Conservation (phyloP, 306 rosid species). For the Benincasa hispida region DNA sequence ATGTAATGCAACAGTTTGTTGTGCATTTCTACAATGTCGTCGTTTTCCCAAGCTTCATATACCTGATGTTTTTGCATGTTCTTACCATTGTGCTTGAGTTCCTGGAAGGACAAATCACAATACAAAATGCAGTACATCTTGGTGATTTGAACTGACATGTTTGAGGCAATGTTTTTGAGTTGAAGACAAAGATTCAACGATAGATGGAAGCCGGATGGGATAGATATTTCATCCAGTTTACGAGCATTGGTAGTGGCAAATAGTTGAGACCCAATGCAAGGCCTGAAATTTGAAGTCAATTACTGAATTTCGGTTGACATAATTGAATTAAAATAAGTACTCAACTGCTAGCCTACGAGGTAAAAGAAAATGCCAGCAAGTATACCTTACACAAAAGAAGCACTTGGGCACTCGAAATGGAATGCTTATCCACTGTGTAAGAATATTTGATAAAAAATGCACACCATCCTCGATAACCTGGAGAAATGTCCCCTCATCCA, state of each 20-base stretch:
- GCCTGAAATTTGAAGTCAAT: conserved; percentile 32
- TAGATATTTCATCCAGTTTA: conserved; percentile 17
- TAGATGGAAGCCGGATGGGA: conserved; percentile 27
- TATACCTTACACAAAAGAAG: conserved; percentile 52
- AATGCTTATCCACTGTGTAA: conserved; percentile 35
- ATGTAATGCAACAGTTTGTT: conserved; percentile 22
- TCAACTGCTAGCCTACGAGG: not conserved
- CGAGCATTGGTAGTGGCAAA: conserved; percentile 21
- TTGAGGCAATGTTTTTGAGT: conserved; percentile 25
- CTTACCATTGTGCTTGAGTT: conserved; percentile 1
- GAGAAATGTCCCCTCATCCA: conserved; percentile 11
- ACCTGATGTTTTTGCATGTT: not conserved
- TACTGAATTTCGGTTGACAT: not conserved
- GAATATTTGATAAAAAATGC: conserved; percentile 15
- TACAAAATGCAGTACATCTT: conserved; percentile 43
- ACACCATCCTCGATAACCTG: conserved; percentile 21
- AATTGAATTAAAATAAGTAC: not conserved
- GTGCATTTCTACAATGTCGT: conserved; percentile 30
- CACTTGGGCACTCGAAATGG: conserved; percentile 36
- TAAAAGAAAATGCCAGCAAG: not conserved
- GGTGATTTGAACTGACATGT: conserved; percentile 9
- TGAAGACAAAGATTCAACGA: conserved; percentile 48
- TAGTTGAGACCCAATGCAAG: conserved; percentile 36
- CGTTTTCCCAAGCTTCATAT: conserved; percentile 32
- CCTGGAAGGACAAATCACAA: conserved; percentile 21